A percentile compares a stretch with the other conserved stretches of the same genome.
phyloP scores from a whole-genome alignment of 768 basidiomycete species.

The Austroboletus eburneus region DNA sequence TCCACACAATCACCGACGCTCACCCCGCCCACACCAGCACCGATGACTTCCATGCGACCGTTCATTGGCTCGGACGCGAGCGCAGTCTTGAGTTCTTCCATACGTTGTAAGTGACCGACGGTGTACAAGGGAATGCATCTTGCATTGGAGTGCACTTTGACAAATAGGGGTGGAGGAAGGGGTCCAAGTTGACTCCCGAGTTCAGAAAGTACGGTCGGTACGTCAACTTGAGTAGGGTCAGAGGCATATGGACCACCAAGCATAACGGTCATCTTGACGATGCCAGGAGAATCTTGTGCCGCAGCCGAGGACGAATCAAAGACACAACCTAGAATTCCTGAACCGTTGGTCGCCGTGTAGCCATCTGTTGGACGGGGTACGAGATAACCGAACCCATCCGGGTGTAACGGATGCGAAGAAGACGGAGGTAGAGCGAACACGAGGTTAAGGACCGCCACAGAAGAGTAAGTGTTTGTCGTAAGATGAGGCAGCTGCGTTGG shows the following conservation, averaged over 20 bases:
- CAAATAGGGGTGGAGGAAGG: conserved; percentile 55
- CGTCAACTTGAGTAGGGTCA: conserved; percentile 21
- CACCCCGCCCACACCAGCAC: conserved; percentile 84
- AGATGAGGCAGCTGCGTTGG: conserved; percentile 55
- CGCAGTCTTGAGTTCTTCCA: conserved; percentile 51
- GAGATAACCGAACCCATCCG: conserved; percentile 91
- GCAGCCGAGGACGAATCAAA: conserved; percentile 83
- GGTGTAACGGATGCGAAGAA: conserved; percentile 50
- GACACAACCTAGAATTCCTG: conserved; percentile 75
- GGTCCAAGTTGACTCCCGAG: conserved; percentile 45
- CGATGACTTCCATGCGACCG: conserved; percentile 58
- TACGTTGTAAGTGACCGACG: conserved; percentile 68
- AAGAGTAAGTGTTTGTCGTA: conserved; percentile 63
- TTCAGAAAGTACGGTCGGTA: conserved; percentile 22
- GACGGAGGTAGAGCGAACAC: conserved; percentile 58
- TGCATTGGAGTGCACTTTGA: conserved; percentile 49
- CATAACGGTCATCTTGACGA: conserved; percentile 88
- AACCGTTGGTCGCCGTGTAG: conserved; percentile 37
- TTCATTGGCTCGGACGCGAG: conserved; percentile 42
- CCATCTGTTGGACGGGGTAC: conserved; percentile 69
- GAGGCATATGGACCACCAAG: conserved; percentile 69
- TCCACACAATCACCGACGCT: conserved; percentile 85
- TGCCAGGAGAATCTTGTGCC: conserved; percentile 45
- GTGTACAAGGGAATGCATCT: conserved; percentile 76
- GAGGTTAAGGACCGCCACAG: conserved; percentile 86